A percentile compares a stretch with the other conserved stretches of the same genome.
These are phyloP conservation scores for Dioscorea zingiberensis DNA, from an alignment of 106 monocot species.

Conservation along the genomic window DNA sequence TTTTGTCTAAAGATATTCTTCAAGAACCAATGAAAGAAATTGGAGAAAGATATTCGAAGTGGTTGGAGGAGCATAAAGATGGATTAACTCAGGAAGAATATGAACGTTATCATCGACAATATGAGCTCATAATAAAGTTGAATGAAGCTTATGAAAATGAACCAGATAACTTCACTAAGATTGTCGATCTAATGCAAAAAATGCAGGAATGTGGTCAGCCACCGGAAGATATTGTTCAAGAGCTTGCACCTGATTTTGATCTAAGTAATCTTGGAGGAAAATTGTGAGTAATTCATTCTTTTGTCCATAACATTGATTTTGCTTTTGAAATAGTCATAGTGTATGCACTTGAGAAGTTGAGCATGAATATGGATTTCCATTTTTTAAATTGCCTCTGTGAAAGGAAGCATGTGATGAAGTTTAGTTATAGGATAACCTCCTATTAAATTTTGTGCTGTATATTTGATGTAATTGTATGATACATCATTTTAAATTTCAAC, in stretches of 20 bases:
- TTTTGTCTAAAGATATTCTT: conserved; percentile 87
- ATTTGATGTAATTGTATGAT: no score
- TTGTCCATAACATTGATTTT: no score
- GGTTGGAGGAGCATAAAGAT: conserved; percentile 76
- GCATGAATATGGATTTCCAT: no score
- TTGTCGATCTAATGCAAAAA: conserved; percentile 88
- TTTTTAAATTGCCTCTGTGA: no score
- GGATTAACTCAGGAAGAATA: conserved; percentile 54
- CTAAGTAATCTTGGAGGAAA: conserved; percentile 47
- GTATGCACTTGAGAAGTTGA: no score
- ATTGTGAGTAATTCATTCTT: conserved; percentile 40
- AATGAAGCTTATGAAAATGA: conserved; percentile 89
- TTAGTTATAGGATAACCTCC: no score
- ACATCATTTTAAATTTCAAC: no score
- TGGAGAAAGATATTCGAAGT: conserved; percentile 80
- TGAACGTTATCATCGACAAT: conserved; percentile 60
- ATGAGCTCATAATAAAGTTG: conserved; percentile 61
- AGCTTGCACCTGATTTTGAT: conserved; percentile 91
- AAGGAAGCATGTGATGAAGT: no score
- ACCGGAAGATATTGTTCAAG: conserved; percentile 78
- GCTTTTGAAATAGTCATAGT: no score
- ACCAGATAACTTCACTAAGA: conserved; percentile 68
- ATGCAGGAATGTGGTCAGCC: conserved; percentile 99
- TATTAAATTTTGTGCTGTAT: no score
- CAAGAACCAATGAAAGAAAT: conserved; percentile 98